phyloP scores from a whole-genome alignment of 306 rosid species.

The Trifolium dubium region DNA sequence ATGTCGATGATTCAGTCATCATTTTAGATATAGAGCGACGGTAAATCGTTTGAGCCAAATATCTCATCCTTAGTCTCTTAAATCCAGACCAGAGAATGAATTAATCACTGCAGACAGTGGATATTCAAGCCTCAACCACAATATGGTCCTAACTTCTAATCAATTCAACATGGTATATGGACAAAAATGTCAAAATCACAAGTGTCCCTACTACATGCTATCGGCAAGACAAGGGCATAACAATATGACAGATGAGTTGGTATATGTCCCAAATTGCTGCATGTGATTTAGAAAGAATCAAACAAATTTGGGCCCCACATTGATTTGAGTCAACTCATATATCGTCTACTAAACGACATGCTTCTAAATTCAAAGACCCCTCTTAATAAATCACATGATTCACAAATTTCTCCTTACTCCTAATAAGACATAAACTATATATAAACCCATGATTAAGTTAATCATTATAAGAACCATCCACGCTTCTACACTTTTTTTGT shows the following conservation, averaged over 20 bases:
- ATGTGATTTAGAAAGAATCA: slow-evolving; percentile 43
- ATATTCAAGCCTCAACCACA: no score
- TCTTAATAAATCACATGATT: slow-evolving; percentile 32
- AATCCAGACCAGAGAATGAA: no score
- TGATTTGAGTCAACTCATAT: slow-evolving; percentile 47
- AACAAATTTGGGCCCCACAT: slow-evolving; percentile 35
- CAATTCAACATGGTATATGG: background rate
- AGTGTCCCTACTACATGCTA: background rate
- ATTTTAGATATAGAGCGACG: no score
- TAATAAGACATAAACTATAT: slow-evolving; percentile 18
- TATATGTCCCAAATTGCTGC: slow-evolving; percentile 31
- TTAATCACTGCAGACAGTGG: no score
- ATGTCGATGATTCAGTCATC: no score
- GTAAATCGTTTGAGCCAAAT: no score
- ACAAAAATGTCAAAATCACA: background rate
- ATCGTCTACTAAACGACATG: slow-evolving; percentile 51
- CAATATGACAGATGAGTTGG: background rate
- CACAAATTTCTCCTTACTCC: slow-evolving; percentile 39
- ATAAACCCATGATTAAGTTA: slow-evolving; percentile 4
- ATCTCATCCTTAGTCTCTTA: no score
- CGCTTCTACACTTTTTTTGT: slow-evolving; percentile 55
- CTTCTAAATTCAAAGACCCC: slow-evolving; percentile 40
- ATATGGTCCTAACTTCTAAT: background rate
- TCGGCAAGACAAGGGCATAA: slow-evolving; percentile 8
- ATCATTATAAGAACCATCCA: slow-evolving; percentile 52